Base-by-base conservation (phyloP, 2,329 filamentous ascomycete genomes). In the Exophiala sp. region DNA sequence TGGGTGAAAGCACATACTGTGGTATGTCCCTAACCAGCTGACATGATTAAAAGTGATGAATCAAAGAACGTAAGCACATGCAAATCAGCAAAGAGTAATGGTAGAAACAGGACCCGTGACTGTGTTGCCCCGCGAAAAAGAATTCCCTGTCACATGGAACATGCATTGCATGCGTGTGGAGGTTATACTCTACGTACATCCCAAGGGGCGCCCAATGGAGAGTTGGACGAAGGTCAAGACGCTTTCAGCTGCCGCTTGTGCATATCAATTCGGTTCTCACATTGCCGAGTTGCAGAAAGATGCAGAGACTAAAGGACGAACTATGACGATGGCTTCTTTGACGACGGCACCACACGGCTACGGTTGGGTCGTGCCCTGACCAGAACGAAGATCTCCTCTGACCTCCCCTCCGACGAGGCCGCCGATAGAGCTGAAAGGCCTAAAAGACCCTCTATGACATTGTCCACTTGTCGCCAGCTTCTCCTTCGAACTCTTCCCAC, bases 221-320 rank as follows among this genome's bases (percentile, higher is more conserved):
- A 27, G 24, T 6, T 44, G 40, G 10, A 14, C 23, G 27, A 32
- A 21, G 29, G 11, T 32, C 29, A 32, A 35, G 16, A 35, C n/a
- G 16, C 9, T 18, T 18, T 13, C 30, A 1, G 11, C 11, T 16
- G 14, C 30, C 43, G 19, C 29, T 37, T 32, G 29, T 40, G 29
- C 29, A 32, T 7, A 9, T 32, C 7, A n/a, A 16, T 13, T 44
- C 43, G 40, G 47, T 32, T 19, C 41, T 23, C 22, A 19, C 23
- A n/a, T 23, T 18, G 41, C 48, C 48, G 48, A 50, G 16, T 19
- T 50, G 48, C 48, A 50, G 43, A 30, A 23, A 39, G 35, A 38
- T 4, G 32, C 29, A n/a, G 6, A 32, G 3, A 32, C 7, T 7
- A 27, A 32, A 32, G 29, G 11, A 32, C 11, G 29, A 32, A n/a